phyloP scores from a whole-genome alignment of 116 monocot genomes.

The Thalassia testudinum region DNA sequence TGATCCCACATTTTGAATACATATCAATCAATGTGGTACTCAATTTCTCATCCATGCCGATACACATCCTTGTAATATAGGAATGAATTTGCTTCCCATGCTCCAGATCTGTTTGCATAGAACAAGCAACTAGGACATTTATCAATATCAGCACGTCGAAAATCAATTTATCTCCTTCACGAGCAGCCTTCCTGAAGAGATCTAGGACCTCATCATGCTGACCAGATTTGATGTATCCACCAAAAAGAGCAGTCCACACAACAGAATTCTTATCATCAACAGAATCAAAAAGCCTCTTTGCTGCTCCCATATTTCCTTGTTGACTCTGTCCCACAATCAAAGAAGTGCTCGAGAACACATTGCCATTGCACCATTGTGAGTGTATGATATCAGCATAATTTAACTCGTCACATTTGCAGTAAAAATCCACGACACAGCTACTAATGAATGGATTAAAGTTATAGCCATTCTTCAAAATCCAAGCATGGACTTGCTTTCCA shows the following conservation, averaged over 20 bases:
- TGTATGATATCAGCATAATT: conserved; percentile 5
- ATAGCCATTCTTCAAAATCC: conserved; percentile 10
- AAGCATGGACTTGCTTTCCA: conserved; percentile 18
- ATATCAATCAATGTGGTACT: conserved; percentile 11
- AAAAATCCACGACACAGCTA: conserved; percentile 13
- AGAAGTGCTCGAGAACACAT: conserved; percentile 10
- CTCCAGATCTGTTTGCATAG: conserved; percentile 8
- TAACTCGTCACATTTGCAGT: conserved; percentile 10
- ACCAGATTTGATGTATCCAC: conserved; percentile 6
- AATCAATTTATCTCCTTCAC: background rate
- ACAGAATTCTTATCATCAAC: conserved; percentile 7
- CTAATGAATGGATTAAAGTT: conserved; percentile 8
- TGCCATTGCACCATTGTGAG: background rate
- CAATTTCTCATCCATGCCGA: conserved; percentile 2
- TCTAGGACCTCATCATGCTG: conserved; percentile 1
- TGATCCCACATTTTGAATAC: conserved; percentile 22
- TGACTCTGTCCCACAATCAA: conserved; percentile 7
- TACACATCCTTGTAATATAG: conserved; percentile 4
- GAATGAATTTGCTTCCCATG: conserved; percentile 15
- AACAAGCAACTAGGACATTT: conserved; percentile 6
- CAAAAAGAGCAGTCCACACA: conserved; percentile 14
- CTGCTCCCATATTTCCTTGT: conserved; percentile 9
- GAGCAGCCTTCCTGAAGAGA: conserved; percentile 6
- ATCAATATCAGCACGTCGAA: conserved; percentile 9
- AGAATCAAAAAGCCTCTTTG: conserved; percentile 16